These are phyloP conservation scores for Eustoma russellianum DNA, from an alignment of 257 asterid species.

Conservation along the genomic window DNA sequence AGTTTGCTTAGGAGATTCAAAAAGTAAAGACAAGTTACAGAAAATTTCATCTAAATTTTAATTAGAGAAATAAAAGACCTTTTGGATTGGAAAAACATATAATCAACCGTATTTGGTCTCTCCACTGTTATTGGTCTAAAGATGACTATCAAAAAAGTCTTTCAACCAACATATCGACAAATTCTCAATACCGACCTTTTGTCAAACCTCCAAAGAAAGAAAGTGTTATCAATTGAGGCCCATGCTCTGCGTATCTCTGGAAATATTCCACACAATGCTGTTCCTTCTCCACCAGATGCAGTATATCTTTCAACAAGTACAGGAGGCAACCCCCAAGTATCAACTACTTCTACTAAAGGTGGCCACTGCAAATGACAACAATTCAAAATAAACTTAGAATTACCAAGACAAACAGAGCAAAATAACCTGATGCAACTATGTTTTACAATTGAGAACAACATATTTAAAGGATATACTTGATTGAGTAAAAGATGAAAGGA, in stretches of 20 bases:
- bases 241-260: constrained; percentile 94
- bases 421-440: not conserved
- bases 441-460: not conserved
- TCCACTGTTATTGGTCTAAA: too few species aligned
- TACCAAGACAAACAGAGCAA: not conserved
- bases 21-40: too few species aligned
- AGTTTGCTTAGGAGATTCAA: too few species aligned
- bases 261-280: constrained; percentile 93
- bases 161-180: not conserved
- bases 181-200: constrained; percentile 57
- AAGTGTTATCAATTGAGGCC: constrained; percentile 95
- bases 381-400: constrained; percentile 6
- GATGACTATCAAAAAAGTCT: too few species aligned
- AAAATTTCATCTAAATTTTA: too few species aligned
- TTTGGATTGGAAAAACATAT: too few species aligned
- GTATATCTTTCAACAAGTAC: constrained; percentile 80
- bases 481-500: not conserved
- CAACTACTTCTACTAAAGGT: constrained; percentile 80
- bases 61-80: too few species aligned
- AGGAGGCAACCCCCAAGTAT: constrained; percentile 93
- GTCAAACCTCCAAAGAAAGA: constrained; percentile 92
- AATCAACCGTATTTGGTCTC: too few species aligned
- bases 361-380: constrained; percentile 74
- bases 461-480: not conserved
- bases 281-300: constrained; percentile 95